These are phyloP conservation scores for Sclerotinia minor DNA, from an alignment of 2,329 filamentous ascomycete species.

Conservation along the genomic window DNA sequence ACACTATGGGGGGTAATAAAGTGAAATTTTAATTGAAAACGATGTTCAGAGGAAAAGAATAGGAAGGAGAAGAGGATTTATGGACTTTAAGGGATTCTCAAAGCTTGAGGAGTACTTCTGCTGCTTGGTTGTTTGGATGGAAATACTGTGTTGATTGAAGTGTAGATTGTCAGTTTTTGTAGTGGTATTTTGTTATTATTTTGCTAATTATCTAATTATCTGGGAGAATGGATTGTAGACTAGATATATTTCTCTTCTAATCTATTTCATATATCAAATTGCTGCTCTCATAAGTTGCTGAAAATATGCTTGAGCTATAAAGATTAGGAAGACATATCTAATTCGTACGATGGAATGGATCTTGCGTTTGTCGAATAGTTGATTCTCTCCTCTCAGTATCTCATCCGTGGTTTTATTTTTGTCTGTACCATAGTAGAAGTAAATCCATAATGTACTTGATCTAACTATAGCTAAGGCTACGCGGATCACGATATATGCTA, in stretches of 20 bases:
- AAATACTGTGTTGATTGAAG: background rate
- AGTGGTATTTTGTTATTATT: background rate
- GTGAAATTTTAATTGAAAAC: no score
- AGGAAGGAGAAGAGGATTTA: no score
- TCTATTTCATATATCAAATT: constrained; percentile 3
- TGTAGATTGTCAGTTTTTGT: background rate
- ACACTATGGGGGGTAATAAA: no score
- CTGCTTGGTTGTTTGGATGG: background rate
- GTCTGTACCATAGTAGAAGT: no score
- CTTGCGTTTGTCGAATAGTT: background rate
- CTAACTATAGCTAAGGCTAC: no score
- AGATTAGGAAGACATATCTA: background rate
- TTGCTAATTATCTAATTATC: background rate
- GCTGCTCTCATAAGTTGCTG: background rate
- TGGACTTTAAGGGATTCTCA: no score
- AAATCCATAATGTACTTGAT: no score
- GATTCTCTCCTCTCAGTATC: background rate
- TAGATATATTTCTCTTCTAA: constrained; percentile 2
- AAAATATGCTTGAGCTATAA: background rate
- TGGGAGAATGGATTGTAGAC: background rate
- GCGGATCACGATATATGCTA: no score
- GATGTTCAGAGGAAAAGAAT: no score
- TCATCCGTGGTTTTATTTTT: background rate
- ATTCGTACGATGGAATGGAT: background rate
- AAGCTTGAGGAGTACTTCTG: no score